Conservation (phyloP, 305 asterid species). For the Nicotiana rustica region DNA sequence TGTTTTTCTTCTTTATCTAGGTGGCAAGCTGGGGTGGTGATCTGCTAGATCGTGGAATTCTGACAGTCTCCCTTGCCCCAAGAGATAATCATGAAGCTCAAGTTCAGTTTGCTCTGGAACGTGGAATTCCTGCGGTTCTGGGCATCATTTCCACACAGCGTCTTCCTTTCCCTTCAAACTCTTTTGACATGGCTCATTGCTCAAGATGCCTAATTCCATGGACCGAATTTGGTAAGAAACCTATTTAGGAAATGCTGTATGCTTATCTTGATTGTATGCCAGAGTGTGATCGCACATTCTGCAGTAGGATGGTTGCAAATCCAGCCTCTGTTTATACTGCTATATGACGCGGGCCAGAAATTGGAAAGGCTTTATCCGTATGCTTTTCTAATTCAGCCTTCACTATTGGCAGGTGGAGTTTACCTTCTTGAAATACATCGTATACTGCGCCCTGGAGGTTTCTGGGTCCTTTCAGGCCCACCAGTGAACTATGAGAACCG, state of each 20-base stretch:
- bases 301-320: background rate
- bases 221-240: conserved; percentile 90
- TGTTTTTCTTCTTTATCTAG: conserved; percentile 44
- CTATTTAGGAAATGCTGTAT: background rate
- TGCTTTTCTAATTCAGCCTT: background rate
- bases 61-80: conserved; percentile 95
- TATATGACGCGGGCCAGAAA: background rate
- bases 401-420: conserved; percentile 78
- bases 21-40: conserved; percentile 99
- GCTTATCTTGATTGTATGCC: conserved; percentile 11
- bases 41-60: conserved; percentile 84
- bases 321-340: background rate
- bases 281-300: background rate
- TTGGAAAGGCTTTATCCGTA: background rate
- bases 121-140: conserved; percentile 96
- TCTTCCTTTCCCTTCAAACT: conserved; percentile 93
- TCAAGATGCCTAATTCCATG: conserved; percentile 99
- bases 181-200: conserved; percentile 99
- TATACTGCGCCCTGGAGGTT: conserved; percentile 95
- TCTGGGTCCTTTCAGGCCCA: conserved; percentile 98
- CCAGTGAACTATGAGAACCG: conserved; percentile 92
- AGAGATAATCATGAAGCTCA: conserved; percentile 98
- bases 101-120: conserved; percentile 98
- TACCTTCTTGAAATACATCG: conserved; percentile 93
- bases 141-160: conserved; percentile 97